phyloP scores from a whole-genome alignment of 2,329 filamentous ascomycete genomes.

The Calonectria naviculata region DNA sequence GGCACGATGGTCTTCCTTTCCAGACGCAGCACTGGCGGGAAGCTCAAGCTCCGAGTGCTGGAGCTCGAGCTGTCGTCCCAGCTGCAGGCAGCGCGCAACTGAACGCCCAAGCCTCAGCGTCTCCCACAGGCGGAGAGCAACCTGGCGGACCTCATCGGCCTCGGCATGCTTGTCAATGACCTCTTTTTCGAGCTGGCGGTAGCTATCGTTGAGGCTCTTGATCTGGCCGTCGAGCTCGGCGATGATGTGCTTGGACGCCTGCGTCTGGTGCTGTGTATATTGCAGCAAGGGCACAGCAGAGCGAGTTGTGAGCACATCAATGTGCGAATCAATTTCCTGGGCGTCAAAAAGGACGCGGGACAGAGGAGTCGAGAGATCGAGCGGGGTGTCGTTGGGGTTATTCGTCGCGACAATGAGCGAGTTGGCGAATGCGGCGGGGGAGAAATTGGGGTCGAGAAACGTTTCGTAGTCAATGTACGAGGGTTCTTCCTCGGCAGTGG shows the following conservation, averaged over 20 bases:
- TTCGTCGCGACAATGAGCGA: slow-evolving; percentile 89
- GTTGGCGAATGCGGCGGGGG: slow-evolving; percentile 86
- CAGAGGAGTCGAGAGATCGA: slow-evolving; percentile 94
- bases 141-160: slow-evolving; percentile 83
- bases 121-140: slow-evolving; percentile 82
- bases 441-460: slow-evolving; percentile 87
- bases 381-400: slow-evolving; percentile 87
- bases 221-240: slow-evolving; percentile 84
- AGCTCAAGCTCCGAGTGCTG: slow-evolving; percentile 74
- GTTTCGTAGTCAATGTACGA: slow-evolving; percentile 97
- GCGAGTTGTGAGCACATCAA: slow-evolving; percentile 88
- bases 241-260: slow-evolving; percentile 78
- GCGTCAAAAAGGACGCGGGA: slow-evolving; percentile 96
- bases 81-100: slow-evolving; percentile 81
- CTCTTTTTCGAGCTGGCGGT: slow-evolving; percentile 86
- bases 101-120: slow-evolving; percentile 81
- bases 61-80: slow-evolving; percentile 89
- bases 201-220: slow-evolving; percentile 83
- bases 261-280: slow-evolving; percentile 80
- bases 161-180: slow-evolving; percentile 87
- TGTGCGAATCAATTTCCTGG: slow-evolving; percentile 96
- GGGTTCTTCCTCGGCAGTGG: slow-evolving; percentile 60
- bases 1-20: slow-evolving; percentile 79
- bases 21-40: slow-evolving; percentile 46
- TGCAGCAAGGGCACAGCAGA: slow-evolving; percentile 84